phyloP scores from a whole-genome alignment of 345 rosid genomes.

The Euphorbia lathyris region DNA sequence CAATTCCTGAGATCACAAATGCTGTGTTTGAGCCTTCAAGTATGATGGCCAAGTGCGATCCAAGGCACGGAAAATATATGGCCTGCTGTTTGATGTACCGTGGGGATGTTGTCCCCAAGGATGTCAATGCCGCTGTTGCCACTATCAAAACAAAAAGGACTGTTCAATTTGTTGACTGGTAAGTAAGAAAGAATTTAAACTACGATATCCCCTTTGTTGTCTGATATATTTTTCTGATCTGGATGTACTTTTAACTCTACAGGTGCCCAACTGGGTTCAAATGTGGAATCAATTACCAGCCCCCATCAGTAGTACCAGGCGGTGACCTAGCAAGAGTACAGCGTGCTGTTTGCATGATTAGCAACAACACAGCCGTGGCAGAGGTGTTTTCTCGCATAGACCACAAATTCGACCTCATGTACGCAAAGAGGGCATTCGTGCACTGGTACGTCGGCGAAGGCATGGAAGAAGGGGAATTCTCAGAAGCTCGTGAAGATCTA shows the following conservation, averaged over 20 bases:
- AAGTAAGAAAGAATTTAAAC: conserved; percentile 1
- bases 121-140: conserved; percentile 38
- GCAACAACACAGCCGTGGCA: conserved; percentile 43
- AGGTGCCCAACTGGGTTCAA: conserved; percentile 43
- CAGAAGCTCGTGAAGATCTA: conserved; percentile 38
- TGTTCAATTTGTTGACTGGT: conserved; percentile 39
- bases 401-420: conserved; percentile 39
- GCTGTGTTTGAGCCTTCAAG: conserved; percentile 40
- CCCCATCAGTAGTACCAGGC: conserved; percentile 35
- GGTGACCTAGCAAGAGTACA: conserved; percentile 41
- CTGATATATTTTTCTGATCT: too few species aligned
- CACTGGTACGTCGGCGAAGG: conserved; percentile 44
- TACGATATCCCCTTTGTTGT: too few species aligned
- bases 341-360: conserved; percentile 42
- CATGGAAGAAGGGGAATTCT: conserved; percentile 42
- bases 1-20: conserved; percentile 38
- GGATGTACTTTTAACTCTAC: conserved; percentile 2
- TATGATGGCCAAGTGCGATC: conserved; percentile 41
- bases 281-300: conserved; percentile 39
- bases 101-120: conserved; percentile 43
- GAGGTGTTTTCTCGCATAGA: conserved; percentile 39
- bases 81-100: conserved; percentile 43
- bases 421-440: conserved; percentile 38
- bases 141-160: conserved; percentile 34
- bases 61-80: conserved; percentile 39